Base-by-base conservation (phyloP, 257 asterid species). In the Fraxinus pennsylvanica region DNA sequence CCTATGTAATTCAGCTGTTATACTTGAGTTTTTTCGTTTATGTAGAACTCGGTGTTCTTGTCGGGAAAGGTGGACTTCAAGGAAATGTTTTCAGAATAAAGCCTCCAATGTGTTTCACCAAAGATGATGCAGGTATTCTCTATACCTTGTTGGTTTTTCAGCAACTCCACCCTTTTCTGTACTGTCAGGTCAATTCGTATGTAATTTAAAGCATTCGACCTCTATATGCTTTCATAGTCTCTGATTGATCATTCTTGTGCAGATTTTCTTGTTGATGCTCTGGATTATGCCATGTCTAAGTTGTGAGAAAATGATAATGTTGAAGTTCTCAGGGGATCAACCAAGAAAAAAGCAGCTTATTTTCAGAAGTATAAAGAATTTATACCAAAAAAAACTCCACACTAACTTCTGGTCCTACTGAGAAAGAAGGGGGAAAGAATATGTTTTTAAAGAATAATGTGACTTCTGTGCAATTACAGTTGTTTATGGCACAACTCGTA, bases 41-140 rank as follows among this genome's bases (percentile, higher is more conserved):
- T 82, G 82, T 69, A 96, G 99, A 95, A 71, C 94, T 93, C 21
- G 97, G 99, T 9, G 83, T 96, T 74, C 81, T 96, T 78, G 98
- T 93, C 27, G 98, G 99, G 50, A 96, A 96, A 89, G 99, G 98
- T 50, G 99, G 99, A 74, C 86, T 93, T 35, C 91, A 90, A 29
- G 99, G 99, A 61, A 96, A 93, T 72, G 98, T 96, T 52, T 96
- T 96, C 91, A 93, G 99, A 85, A 87, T 96, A 86, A 96, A 96
- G 81, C 99, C 99, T 71, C 99, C 99, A 0, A 92, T 93, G 99
- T 96, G 98, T 75, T 93, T 96, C 83, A 71, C 83, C 69, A 93
- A 82, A 89, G 94, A 90, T 71, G 99, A 96, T 80, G 95, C 99
- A 83, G 99, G 99, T 93, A 71, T 5, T 3, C 50, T 73, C 9